A percentile compares a stretch with the other conserved stretches of the same genome.
These are phyloP conservation scores for Sordaria brevicollis DNA, from an alignment of 495 filamentous ascomycete species.

Conservation along the genomic window DNA sequence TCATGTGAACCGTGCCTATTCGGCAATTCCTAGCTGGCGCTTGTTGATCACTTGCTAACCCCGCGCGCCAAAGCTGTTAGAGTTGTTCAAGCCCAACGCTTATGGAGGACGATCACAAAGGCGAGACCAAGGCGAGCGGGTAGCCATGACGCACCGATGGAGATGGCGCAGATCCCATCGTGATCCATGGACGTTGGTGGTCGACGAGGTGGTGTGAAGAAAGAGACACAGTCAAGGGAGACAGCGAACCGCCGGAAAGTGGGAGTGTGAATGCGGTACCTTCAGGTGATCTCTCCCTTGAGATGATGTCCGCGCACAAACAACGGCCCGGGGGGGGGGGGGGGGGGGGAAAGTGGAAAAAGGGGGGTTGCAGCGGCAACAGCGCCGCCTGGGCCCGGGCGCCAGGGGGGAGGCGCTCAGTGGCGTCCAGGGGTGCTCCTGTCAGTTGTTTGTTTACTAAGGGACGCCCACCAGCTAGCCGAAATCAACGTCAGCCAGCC, in stretches of 20 bases:
- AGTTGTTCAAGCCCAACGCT: neutral
- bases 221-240: too few species aligned
- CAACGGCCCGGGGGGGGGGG: neutral
- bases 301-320: neutral
- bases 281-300: neutral
- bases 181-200: neutral
- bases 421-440: neutral
- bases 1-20: too few species aligned
- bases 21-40: neutral
- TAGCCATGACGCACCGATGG: neutral
- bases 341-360: too few species aligned
- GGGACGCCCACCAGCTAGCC: neutral
- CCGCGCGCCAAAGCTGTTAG: neutral
- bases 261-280: neutral
- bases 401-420: neutral
- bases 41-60: neutral
- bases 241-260: neutral
- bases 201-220: neutral
- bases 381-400: neutral
- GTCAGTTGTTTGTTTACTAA: neutral
- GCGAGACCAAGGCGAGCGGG: neutral
- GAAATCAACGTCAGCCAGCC: neutral
- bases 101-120: neutral
- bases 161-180: neutral
- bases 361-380: neutral